A percentile compares a stretch with the other conserved stretches of the same genome.
Conservation (phyloP, 352 stramenopile species). For the Pythium periplocum region DNA sequence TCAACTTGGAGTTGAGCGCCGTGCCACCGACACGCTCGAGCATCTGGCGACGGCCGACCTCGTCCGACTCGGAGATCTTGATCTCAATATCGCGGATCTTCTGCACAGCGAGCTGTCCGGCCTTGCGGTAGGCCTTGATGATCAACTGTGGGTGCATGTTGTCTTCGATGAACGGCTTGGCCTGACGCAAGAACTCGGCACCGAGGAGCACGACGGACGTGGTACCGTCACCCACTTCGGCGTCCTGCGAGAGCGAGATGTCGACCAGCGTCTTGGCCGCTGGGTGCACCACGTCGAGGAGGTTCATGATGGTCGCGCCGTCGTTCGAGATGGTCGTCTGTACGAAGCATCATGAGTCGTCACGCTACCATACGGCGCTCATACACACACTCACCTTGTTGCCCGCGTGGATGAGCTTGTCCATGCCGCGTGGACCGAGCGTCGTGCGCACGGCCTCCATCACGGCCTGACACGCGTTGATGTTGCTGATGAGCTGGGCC, state of each 20-base stretch:
- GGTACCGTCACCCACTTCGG: slow-evolving; percentile 90
- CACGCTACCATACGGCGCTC: neutral
- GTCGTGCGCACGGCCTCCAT: slow-evolving; percentile 97
- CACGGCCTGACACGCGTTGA: slow-evolving; percentile 91
- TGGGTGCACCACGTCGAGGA: slow-evolving; percentile 98
- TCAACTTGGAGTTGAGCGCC: slow-evolving; percentile 99
- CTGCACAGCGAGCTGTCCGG: slow-evolving; percentile 73
- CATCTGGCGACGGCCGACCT: slow-evolving; percentile 79
- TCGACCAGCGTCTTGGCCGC: slow-evolving; percentile 98
- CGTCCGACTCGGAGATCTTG: slow-evolving; percentile 73
- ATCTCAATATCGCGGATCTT: slow-evolving; percentile 85
- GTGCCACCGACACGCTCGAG: slow-evolving; percentile 93
- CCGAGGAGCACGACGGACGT: slow-evolving; percentile 97
- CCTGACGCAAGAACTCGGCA: slow-evolving; percentile 95
- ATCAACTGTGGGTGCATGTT: slow-evolving; percentile 94
- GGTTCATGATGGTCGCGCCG: slow-evolving; percentile 98
- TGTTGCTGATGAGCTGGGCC: slow-evolving; percentile 92
- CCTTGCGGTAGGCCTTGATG: slow-evolving; percentile 86
- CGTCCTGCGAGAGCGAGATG: slow-evolving; percentile 93
- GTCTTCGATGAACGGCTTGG: slow-evolving; percentile 98
- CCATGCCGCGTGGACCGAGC: slow-evolving; percentile 97
- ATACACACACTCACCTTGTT: slow-evolving; percentile 31
- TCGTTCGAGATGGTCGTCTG: slow-evolving; percentile 98
- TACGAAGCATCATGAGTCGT: neutral
- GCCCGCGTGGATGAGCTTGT: slow-evolving; percentile 97